These are phyloP conservation scores for Pyrenula massariospora DNA, from an alignment of 495 filamentous ascomycete species.

Conservation along the genomic window DNA sequence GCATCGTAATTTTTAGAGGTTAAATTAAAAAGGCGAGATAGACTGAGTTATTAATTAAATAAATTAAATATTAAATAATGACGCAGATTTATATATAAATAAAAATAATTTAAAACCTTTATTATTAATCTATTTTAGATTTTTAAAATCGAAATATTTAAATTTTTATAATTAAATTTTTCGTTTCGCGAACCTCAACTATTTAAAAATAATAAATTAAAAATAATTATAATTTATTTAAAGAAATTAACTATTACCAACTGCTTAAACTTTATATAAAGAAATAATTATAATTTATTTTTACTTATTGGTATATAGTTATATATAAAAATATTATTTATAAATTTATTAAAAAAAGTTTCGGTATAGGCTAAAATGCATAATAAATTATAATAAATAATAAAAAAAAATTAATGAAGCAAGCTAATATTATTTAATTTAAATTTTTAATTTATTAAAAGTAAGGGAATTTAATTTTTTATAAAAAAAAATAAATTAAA, in stretches of 20 bases:
- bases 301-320: background rate
- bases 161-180: background rate
- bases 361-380: background rate
- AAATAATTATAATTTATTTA: background rate
- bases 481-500: background rate
- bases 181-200: background rate
- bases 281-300: background rate
- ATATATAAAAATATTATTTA: background rate
- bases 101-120: background rate
- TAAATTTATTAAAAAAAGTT: background rate
- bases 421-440: background rate
- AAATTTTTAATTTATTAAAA: background rate
- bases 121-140: background rate
- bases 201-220: background rate
- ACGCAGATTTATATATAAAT: background rate
- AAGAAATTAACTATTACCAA: background rate
- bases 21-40: background rate
- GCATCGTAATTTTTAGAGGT: background rate
- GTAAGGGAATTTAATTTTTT: background rate
- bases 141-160: background rate
- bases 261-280: background rate
- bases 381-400: background rate
- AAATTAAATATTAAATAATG: background rate
- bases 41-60: background rate
- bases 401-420: background rate